phyloP scores from a whole-genome alignment of 257 asterid genomes.

The Eucommia ulmoides region DNA sequence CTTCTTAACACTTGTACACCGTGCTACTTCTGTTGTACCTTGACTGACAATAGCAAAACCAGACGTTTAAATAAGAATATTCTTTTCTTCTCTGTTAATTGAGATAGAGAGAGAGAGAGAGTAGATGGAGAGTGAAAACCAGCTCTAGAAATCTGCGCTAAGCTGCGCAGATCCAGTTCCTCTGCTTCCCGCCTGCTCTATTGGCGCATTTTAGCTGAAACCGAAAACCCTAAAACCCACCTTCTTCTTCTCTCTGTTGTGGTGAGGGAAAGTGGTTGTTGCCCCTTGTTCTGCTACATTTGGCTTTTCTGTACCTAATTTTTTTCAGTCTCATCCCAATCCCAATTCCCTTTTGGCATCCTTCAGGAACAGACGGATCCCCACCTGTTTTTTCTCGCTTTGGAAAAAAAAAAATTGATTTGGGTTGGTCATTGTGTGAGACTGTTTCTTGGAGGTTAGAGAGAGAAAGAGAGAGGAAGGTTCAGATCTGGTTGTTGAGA shows the following conservation, averaged over 20 bases:
- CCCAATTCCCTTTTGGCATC: background rate
- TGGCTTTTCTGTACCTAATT: constrained; percentile 22
- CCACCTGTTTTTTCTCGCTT: background rate
- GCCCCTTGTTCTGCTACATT: constrained; percentile 12
- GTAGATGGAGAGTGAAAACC: background rate
- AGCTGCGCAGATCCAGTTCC: constrained; percentile 22
- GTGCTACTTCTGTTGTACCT: too few species aligned
- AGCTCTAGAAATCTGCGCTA: constrained; percentile 10
- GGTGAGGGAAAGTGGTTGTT: constrained; percentile 24
- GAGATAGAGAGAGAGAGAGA: background rate
- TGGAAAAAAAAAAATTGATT: background rate
- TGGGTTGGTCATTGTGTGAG: too few species aligned
- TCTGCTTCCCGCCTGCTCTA: constrained; percentile 3
- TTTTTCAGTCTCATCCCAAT: constrained; percentile 8
- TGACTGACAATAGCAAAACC: too few species aligned
- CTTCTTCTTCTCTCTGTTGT: constrained; percentile 4
- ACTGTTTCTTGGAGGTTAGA: background rate
- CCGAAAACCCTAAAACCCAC: constrained; percentile 8
- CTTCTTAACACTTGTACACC: too few species aligned
- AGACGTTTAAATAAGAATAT: too few species aligned
- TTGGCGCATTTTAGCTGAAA: constrained; percentile 21
- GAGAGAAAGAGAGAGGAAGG: constrained; percentile 3
- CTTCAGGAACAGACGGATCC: constrained; percentile 2
- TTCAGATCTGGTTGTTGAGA: background rate
- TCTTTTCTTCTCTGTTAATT: too few species aligned